Base-by-base conservation (phyloP, 306 rosid species). In the Oxytropis ochrocephala region DNA sequence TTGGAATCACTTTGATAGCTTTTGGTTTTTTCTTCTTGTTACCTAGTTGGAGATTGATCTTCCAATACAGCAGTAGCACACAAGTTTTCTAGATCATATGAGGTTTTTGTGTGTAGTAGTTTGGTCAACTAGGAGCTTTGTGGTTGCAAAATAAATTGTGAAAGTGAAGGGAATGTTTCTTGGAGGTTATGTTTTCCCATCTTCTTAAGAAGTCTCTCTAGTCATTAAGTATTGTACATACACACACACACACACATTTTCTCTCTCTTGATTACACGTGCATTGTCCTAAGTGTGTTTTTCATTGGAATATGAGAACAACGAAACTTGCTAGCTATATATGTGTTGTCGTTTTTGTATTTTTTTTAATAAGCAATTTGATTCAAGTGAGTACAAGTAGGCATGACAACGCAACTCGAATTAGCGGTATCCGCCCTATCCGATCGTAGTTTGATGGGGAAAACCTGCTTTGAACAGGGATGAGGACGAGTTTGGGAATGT, bases 61-160 rank as follows among this genome's bases (percentile, higher is more conserved):
- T 66, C 51, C 29, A 7, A 48, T n/a, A n/a, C n/a, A n/a, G n/a
- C n/a, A n/a, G n/a, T n/a, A n/a, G n/a, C n/a, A n/a, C n/a, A n/a
- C 47, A 59, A 17, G 16, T 59, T 24, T 24, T 59, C 49, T 60
- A 35, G 19, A 44, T 10, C 46, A 33, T 58, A 29, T 33, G 38
- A 33, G 38, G 38, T 33, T 33, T 32, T 4, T n/a, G n/a, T n/a
- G n/a, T 39, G 51, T 41, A 75, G 24, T 46, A 42, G 72, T 82
- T 78, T 69, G 85, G 94, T 90, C 94, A 90, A 86, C 84, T 61
- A 6, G 11, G 43, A 10, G n/a, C 11, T 29, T 41, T 64, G 6
- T 48, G 16, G 21, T 55, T 11, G 61, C 29, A 44, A 63, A 65
- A 82, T 60, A 80, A 87, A 79, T 72, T 76, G 50, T 70, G 74